phyloP scores from a whole-genome alignment of 495 filamentous ascomycete genomes.

The Sordaria brevicollis region DNA sequence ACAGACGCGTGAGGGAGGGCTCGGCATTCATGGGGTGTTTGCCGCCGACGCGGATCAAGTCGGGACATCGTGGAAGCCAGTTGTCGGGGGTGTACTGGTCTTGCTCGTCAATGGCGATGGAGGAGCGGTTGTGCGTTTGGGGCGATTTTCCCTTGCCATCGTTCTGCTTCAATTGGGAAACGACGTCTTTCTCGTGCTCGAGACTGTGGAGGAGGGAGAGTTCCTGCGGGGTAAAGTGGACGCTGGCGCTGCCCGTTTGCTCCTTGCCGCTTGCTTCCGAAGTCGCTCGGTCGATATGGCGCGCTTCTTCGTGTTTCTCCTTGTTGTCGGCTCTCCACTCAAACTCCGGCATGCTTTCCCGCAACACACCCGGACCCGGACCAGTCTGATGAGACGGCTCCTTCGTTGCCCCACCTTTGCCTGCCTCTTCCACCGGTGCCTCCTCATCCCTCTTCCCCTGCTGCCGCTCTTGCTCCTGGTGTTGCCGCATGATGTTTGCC shows the following conservation, averaged over 20 bases:
- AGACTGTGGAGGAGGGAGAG: constrained; percentile 1
- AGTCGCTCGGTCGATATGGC: not conserved
- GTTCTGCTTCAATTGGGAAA: constrained; percentile 1
- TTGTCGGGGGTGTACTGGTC: constrained; percentile 13
- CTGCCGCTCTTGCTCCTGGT: not conserved
- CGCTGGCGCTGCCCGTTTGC: not conserved
- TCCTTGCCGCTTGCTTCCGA: not conserved
- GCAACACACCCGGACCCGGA: not conserved
- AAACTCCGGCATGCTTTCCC: not conserved
- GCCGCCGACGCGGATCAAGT: constrained; percentile 4
- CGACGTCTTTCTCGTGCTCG: not conserved
- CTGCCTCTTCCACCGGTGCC: not conserved
- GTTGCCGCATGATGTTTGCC: not conserved
- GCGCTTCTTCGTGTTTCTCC: not conserved
- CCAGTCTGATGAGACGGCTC: no score
- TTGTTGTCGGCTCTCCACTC: not conserved
- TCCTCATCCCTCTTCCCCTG: not conserved
- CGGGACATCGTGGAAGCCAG: constrained; percentile 7
- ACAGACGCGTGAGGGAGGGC: not conserved
- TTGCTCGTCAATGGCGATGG: constrained; percentile 11
- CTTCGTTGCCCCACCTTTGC: no score
- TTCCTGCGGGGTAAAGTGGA: constrained; percentile 1
- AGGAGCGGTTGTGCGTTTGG: constrained; percentile 8
- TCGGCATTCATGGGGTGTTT: constrained; percentile 11
- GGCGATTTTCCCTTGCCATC: constrained; percentile 3